Evolutionary conservation across 805 yeast species (phyloP).

Genomic region (Candida qinlingensis): DNA sequence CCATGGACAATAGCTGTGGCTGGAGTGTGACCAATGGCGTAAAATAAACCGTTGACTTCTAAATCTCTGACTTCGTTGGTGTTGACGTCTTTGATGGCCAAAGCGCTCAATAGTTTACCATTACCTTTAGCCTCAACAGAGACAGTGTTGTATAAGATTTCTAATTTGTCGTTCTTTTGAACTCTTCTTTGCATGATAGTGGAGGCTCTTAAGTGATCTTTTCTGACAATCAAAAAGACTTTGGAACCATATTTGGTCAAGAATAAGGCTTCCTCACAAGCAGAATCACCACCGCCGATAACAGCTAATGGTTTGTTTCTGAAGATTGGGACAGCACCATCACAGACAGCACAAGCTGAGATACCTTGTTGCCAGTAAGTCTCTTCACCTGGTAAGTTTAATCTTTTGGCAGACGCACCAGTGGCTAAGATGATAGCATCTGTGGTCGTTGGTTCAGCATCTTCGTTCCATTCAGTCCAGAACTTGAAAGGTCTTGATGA

Average conservation of each 20-base stretch:
- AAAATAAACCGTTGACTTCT: conserved; percentile 86
- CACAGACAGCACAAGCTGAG: conserved; percentile 99
- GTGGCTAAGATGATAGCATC: conserved; percentile 93
- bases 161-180: conserved; percentile 77
- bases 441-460: conserved; percentile 82
- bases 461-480: conserved; percentile 96
- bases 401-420: conserved; percentile 97
- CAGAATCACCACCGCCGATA: conserved; percentile 99
- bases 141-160: conserved; percentile 81
- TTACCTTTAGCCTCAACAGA: conserved; percentile 90
- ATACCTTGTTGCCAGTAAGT: conserved; percentile 99
- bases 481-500: conserved; percentile 87
- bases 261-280: conserved; percentile 97
- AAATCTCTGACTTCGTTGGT: conserved; percentile 66
- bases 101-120: conserved; percentile 69
- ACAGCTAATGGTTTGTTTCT: conserved; percentile 98
- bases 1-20: conserved; percentile 79
- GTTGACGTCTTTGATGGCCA: conserved; percentile 64
- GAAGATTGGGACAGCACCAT: conserved; percentile 98
- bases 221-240: conserved; percentile 89
- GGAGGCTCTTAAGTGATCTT: conserved; percentile 92
- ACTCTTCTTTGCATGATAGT: conserved; percentile 96
- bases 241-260: conserved; percentile 97
- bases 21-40: conserved; percentile 96
- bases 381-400: conserved; percentile 93